Conservation (phyloP, 352 stramenopile genomes). For the Aphanomyces euteiches region DNA sequence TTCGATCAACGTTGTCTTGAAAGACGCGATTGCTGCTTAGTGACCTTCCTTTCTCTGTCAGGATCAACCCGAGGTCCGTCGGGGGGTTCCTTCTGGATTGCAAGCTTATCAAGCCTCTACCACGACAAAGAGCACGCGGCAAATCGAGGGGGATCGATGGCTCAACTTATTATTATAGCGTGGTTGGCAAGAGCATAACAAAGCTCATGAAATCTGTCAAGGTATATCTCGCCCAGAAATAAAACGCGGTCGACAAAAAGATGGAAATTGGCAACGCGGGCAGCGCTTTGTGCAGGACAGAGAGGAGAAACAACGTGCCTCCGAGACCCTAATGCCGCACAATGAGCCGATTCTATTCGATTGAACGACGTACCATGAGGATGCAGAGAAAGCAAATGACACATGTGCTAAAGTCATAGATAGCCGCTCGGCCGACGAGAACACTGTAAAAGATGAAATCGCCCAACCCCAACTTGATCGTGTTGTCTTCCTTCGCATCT, state of each 20-base stretch:
- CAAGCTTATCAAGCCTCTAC: too few species aligned
- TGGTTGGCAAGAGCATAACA: conserved; percentile 43
- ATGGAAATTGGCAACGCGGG: conserved; percentile 95
- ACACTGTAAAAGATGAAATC: conserved; percentile 99
- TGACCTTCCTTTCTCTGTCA: too few species aligned
- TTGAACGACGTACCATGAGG: conserved; percentile 77
- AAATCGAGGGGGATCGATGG: neutral
- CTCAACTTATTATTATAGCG: conserved; percentile 9
- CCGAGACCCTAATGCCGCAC: conserved; percentile 67
- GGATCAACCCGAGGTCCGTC: too few species aligned
- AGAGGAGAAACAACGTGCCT: conserved; percentile 93
- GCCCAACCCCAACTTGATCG: conserved; percentile 91
- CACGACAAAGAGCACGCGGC: neutral
- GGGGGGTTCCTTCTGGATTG: too few species aligned
- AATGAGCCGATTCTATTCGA: neutral
- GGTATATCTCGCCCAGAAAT: conserved; percentile 77
- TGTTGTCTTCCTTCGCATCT: conserved; percentile 79
- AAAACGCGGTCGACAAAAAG: conserved; percentile 77
- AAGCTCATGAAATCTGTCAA: conserved; percentile 83
- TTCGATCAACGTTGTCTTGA: too few species aligned
- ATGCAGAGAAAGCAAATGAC: conserved; percentile 90
- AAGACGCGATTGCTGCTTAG: too few species aligned
- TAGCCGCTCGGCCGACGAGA: conserved; percentile 92
- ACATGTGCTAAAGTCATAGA: conserved; percentile 95
- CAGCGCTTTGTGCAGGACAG: conserved; percentile 91